These are phyloP conservation scores for carrot (Daucus carota) DNA, from an alignment of 129 eudicot genomes.

Conservation along the genomic window DH1_v3.0 NC_030389.2:8824501-8825000, in stretches of 20 bases:
- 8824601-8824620: background rate
- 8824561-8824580: background rate
- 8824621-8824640: background rate
- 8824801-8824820: background rate
- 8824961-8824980: too few species aligned
- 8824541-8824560: background rate
- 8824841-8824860: background rate
- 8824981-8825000: too few species aligned
- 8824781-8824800: background rate
- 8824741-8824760: background rate
- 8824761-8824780: background rate
- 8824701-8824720: background rate
- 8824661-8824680: background rate
- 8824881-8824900: background rate
- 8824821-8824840: background rate
- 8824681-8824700: background rate
- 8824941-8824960: too few species aligned
- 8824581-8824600: background rate
- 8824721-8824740: background rate
- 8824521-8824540: background rate
- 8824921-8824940: too few species aligned
- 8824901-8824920: background rate
- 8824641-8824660: background rate
- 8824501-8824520: background rate
- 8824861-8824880: background rate